These are phyloP conservation scores for Limnanthes douglasii DNA, from an alignment of 345 rosid species.

Conservation along the genomic window DNA sequence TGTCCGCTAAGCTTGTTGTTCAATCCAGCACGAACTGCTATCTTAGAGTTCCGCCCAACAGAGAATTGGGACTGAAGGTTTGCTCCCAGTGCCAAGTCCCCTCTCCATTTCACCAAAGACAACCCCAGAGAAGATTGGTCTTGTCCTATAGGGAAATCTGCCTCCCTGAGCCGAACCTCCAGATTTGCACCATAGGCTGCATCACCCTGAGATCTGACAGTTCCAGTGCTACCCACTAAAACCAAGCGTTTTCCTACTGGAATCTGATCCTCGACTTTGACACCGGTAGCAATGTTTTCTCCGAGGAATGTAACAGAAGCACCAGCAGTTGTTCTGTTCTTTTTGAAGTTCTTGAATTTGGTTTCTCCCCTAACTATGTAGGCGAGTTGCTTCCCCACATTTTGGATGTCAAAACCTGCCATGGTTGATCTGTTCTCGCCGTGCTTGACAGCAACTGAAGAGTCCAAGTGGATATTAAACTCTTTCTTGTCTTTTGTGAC, in stretches of 20 bases:
- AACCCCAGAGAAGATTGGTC: constrained; percentile 75
- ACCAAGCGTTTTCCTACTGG: constrained; percentile 57
- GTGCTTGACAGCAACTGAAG: constrained; percentile 65
- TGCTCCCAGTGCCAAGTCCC: constrained; percentile 86
- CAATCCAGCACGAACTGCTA: constrained; percentile 79
- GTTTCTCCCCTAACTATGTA: constrained; percentile 75
- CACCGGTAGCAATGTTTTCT: constrained; percentile 67
- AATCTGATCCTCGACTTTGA: constrained; percentile 83
- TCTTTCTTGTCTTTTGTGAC: constrained; percentile 95
- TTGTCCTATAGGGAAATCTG: constrained; percentile 85
- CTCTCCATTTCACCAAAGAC: constrained; percentile 89
- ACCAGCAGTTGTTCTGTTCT: constrained; percentile 69
- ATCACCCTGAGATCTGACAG: constrained; percentile 64
- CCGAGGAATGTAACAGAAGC: constrained; percentile 72
- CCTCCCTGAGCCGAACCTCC: constrained; percentile 68
- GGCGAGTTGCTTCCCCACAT: constrained; percentile 86
- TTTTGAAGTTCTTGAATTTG: constrained; percentile 57
- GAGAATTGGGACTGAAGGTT: constrained; percentile 83
- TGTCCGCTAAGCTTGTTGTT: constrained; percentile 94
- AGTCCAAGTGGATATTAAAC: constrained; percentile 83
- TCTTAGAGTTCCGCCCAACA: constrained; percentile 54
- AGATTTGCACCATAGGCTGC: constrained; percentile 84
- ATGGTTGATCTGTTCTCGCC: constrained; percentile 76
- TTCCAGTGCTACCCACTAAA: constrained; percentile 80
- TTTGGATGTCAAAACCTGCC: constrained; percentile 97